These are phyloP conservation scores for Paraphoma chrysanthemicola DNA, from an alignment of 2,329 filamentous ascomycete genomes.

Conservation along the genomic window DNA sequence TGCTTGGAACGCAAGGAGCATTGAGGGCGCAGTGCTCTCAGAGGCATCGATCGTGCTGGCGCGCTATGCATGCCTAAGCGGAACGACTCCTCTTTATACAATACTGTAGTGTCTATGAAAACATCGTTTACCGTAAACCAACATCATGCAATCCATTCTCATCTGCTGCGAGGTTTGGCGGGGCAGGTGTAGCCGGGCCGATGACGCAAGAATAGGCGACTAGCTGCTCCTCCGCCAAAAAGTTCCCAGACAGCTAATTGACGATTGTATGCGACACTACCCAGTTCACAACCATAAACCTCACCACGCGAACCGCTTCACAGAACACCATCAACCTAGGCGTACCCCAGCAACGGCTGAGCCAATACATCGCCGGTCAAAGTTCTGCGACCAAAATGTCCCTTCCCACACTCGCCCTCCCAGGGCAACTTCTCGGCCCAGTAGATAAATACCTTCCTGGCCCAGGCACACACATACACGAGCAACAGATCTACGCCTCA, in stretches of 20 bases:
- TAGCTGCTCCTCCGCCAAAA: constrained; percentile 28
- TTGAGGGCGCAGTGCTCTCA: constrained; percentile 11
- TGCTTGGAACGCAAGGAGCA: constrained; percentile 24
- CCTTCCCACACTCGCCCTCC: constrained; percentile 67
- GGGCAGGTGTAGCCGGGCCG: constrained; percentile 26
- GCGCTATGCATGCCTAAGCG: constrained; percentile 9
- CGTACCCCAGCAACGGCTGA: not conserved
- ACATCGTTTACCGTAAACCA: constrained; percentile 15
- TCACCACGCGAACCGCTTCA: not conserved
- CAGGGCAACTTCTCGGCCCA: constrained; percentile 80
- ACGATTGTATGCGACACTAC: constrained; percentile 1
- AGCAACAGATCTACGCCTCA: constrained; percentile 78
- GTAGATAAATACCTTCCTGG: constrained; percentile 73
- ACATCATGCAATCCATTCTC: not conserved
- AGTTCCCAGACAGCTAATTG: constrained; percentile 16
- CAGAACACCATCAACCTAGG: not conserved
- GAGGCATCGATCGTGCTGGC: constrained; percentile 19
- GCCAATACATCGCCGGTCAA: not conserved
- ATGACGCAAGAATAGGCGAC: constrained; percentile 31
- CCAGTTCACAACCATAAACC: not conserved
- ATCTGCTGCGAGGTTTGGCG: not conserved
- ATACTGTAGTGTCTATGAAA: constrained; percentile 41
- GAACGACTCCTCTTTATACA: constrained; percentile 25
- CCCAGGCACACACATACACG: constrained; percentile 82
- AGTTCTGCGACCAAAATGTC: constrained; percentile 30